Conservation (phyloP, 208 protist genomes). For the Phytomonas francai region DNA sequence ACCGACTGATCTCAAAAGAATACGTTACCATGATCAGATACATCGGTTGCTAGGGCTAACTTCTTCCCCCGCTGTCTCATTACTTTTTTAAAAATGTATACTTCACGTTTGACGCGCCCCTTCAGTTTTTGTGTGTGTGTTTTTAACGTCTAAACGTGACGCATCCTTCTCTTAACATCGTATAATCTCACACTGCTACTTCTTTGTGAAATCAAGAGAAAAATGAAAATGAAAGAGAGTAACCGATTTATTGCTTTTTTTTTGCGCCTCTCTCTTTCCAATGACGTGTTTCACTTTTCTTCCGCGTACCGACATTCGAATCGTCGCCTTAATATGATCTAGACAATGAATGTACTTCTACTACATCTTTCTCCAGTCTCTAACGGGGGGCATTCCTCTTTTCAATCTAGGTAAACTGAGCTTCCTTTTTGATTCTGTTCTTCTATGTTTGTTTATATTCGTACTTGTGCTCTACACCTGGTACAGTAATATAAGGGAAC, state of each 20-base stretch:
- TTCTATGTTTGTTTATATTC: slow-evolving; percentile 3
- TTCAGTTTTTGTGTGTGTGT: neutral
- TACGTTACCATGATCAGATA: neutral
- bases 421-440: slow-evolving; percentile 5
- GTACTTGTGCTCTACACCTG: neutral
- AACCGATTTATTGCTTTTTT: slow-evolving; percentile 9
- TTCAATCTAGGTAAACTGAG: neutral
- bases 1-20: slow-evolving; percentile 3
- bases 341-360: slow-evolving; percentile 5
- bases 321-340: neutral
- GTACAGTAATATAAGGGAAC: neutral
- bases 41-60: slow-evolving; percentile 43
- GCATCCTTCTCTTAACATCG: slow-evolving; percentile 1
- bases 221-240: slow-evolving; percentile 1
- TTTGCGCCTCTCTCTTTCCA: slow-evolving; percentile 6
- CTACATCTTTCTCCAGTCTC: slow-evolving; percentile 12
- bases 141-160: neutral
- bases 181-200: neutral
- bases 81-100: slow-evolving; percentile 7
- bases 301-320: slow-evolving; percentile 1
- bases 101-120: neutral
- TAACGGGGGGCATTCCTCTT: slow-evolving; percentile 35
- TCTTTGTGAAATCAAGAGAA: neutral
- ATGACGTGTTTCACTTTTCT: slow-evolving; percentile 9
- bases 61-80: slow-evolving; percentile 47